Evolutionary conservation across 345 rosid species (phyloP).

Genomic region (Salix udensis): DNA sequence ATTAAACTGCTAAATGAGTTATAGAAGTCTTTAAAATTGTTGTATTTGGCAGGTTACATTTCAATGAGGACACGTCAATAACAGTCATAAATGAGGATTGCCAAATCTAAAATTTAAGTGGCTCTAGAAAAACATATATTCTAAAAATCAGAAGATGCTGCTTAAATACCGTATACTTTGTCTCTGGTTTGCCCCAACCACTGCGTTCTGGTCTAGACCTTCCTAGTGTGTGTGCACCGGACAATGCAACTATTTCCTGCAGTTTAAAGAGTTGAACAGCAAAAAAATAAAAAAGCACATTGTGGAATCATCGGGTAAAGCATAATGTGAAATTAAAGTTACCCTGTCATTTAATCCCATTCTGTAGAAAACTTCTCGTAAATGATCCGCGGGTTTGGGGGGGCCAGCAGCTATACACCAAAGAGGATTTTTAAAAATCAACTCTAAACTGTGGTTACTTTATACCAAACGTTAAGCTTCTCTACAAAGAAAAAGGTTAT

Average conservation of each 20-base stretch:
- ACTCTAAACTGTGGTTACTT: not conserved
- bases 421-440: conserved; percentile 13
- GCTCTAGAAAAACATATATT: not conserved
- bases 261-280: conserved; percentile 7
- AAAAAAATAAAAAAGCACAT: not conserved
- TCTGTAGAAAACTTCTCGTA: conserved; percentile 77
- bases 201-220: conserved; percentile 95
- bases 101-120: not conserved
- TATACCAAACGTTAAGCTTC: not conserved
- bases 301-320: not conserved
- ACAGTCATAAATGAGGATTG: not conserved
- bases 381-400: conserved; percentile 78
- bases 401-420: conserved; percentile 74
- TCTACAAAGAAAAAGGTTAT: not conserved
- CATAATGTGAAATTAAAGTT: not conserved
- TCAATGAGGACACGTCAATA: not conserved
- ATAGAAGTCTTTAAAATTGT: not conserved
- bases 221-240: conserved; percentile 96
- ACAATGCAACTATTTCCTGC: conserved; percentile 91
- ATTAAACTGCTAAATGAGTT: not conserved
- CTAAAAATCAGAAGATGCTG: not conserved
- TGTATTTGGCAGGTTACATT: not conserved
- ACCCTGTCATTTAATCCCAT: conserved; percentile 96
- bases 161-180: conserved; percentile 77
- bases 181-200: conserved; percentile 95